Evolutionary conservation across 2,329 filamentous ascomycete genomes (phyloP), one percentile per base, ranked within the genome.

Genomic region (Trichoderma lentiforme): DNA sequence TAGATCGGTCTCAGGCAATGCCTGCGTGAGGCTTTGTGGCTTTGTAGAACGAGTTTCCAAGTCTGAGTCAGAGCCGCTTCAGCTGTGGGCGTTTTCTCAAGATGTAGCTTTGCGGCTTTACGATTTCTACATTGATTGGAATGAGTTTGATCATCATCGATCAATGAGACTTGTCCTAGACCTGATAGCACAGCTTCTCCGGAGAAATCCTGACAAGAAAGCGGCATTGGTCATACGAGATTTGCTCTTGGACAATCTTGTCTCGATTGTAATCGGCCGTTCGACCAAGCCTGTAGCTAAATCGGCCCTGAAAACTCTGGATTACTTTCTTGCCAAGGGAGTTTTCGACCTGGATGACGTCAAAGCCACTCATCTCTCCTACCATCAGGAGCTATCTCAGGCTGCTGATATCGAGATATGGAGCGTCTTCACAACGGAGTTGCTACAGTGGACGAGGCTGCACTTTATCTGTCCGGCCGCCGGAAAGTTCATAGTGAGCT

Each of bases 301-400:
- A 78, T 91, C 91, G 43, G 88, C 90, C 7, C 86, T 94, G 73
- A 90, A 91, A 76, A 87, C 87, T 18, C 82, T 93, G 47, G 89
- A 92, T 62, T 86, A 90, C 76, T 87, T 94, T 71, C 78, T 94
- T 4, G 82, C 84, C 62, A 93, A 92, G 78, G 82, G 84, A 2
- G 83, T 90, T 14, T 80, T 92, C 30, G 82, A 82, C 76, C 76
- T 86, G 71, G 77, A 82, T 71, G 82, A 88, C 72, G 79, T 89
- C 36, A 79, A 81, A 12, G 75, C 76, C 18, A 83, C 80, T 28
- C 89, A 88, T 74, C 75, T 81, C 9, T 74, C 78, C n/a, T 79
- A 83, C 18, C 78, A 83, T 18, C 78, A 81, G 73, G 76, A 76
- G 8, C 47, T 72, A 1, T 18, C 36, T 3, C 64, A 73, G 8